These are phyloP conservation scores for Aspergillus intermedius DNA, from an alignment of 2,329 filamentous ascomycete species.

Conservation along the genomic window DNA sequence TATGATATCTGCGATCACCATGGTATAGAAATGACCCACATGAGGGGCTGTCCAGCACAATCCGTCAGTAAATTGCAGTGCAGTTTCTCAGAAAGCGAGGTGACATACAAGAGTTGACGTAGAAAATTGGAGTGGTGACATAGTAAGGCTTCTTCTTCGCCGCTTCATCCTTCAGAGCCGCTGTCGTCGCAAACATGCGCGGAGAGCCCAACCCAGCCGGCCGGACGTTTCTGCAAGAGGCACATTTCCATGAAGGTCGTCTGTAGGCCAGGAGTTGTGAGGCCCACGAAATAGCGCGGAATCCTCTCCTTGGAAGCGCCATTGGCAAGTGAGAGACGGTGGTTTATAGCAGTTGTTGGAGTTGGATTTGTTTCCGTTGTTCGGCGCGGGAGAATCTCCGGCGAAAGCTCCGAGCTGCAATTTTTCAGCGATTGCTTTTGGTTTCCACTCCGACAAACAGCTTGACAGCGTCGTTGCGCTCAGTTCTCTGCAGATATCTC, in stretches of 20 bases:
- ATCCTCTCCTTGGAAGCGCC: slow-evolving; percentile 21
- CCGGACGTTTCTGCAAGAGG: slow-evolving; percentile 19
- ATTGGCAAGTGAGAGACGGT: slow-evolving; percentile 12
- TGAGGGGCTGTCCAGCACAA: slow-evolving; percentile 63
- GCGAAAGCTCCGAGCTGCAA: slow-evolving; percentile 26
- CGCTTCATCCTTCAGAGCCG: slow-evolving; percentile 9
- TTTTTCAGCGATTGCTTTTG: background rate
- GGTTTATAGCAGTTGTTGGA: background rate
- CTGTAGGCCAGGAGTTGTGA: slow-evolving; percentile 17
- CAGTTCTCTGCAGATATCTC: background rate
- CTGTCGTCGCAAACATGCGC: slow-evolving; percentile 24
- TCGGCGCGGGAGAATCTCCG: slow-evolving; percentile 22
- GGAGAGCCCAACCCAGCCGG: slow-evolving; percentile 12
- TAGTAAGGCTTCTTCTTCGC: slow-evolving; percentile 71
- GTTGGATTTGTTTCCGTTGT: slow-evolving; percentile 13
- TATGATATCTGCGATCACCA: slow-evolving; percentile 82
- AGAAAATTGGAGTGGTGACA: slow-evolving; percentile 95
- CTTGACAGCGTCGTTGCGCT: too few species aligned
- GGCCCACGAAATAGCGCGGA: slow-evolving; percentile 27
- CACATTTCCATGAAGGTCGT: slow-evolving; percentile 24
- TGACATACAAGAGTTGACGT: slow-evolving; percentile 81
- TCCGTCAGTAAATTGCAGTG: background rate
- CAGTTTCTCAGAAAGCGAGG: background rate
- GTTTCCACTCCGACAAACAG: background rate
- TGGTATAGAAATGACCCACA: slow-evolving; percentile 88